Evolutionary conservation across 225 moss, liverwort and hornwort species (phyloP), one percentile per base, ranked within the genome.

Genomic region (Bryoerythrophyllum caledonicum): DNA sequence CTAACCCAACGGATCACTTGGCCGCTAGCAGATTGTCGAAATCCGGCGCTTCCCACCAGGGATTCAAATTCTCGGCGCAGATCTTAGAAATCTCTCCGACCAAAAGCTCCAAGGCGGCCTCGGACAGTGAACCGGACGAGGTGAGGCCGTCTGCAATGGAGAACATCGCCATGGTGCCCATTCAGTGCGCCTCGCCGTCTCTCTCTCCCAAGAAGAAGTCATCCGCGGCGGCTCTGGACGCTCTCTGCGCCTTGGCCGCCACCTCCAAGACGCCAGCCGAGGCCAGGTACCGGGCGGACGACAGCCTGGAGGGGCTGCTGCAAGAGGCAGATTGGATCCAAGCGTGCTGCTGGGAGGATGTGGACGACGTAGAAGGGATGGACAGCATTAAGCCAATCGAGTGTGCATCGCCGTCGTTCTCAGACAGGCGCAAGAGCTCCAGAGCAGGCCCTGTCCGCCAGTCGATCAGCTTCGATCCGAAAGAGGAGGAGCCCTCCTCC

Each of bases 351-450:
- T 81, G 75, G 78, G 81, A 81, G 20, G 88, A 85, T 0, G 32
- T 32, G 32, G 48, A 49, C 48, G 80, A 79, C 23, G 79, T 52
- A 2, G 83, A 79, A 72, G 85, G 76, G 26, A 63, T 76, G 46
- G 76, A 79, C 61, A 44, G 4, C 44, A 75, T 88, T 23, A 86
- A 76, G 43, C 88, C 85, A 23, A 83, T 88, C 10, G 85, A 81
- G 55, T 88, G 88, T 9, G 85, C 88, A 4, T 88, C 88, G 0
- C 88, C 88, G 3, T 83, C 88, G 16, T 86, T 88, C 67, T 78
- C 88, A 2, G 78, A 81, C 2, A 32, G 80, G 38, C 76, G 77
- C 65, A 88, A 77, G 56, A 81, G 19, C 52, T 0, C 76, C 0
- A 76, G 81, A 51, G 21, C 74, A 7, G 82, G 81, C 3, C 49